phyloP scores from a whole-genome alignment of 2,329 filamentous ascomycete genomes.

The Penicillium thymicola region DNA sequence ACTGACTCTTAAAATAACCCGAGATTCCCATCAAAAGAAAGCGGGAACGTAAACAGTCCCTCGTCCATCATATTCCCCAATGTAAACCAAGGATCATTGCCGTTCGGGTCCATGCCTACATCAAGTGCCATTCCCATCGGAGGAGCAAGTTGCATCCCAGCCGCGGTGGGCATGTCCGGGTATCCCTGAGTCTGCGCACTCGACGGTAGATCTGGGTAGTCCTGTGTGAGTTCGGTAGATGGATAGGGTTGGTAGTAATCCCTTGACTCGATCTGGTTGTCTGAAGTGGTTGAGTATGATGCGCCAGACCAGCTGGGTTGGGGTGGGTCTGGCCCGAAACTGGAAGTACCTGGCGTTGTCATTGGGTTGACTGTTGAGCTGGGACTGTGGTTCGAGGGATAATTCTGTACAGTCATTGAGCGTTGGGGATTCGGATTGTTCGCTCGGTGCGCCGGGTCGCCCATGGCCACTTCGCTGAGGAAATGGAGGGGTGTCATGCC shows the following conservation, averaged over 20 bases:
- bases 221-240: conserved; percentile 9
- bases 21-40: conserved; percentile 23
- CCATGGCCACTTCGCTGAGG: conserved; percentile 43
- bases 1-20: conserved; percentile 17
- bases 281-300: conserved; percentile 8
- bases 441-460: conserved; percentile 23
- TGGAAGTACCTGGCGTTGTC: neutral
- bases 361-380: conserved; percentile 3
- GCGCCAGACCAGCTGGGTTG: conserved; percentile 16
- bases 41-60: conserved; percentile 30
- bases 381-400: neutral
- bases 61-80: conserved; percentile 35
- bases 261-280: conserved; percentile 3
- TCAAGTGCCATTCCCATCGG: conserved; percentile 26
- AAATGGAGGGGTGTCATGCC: conserved; percentile 37
- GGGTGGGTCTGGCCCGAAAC: neutral
- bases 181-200: conserved; percentile 11
- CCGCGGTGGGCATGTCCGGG: conserved; percentile 17
- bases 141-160: conserved; percentile 16
- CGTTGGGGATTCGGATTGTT: neutral
- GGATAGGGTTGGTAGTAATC: conserved; percentile 11
- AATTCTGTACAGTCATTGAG: neutral
- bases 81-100: conserved; percentile 30
- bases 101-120: conserved; percentile 25
- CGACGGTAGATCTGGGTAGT: conserved; percentile 5